Evolutionary conservation across 306 rosid genomes (phyloP).

Genomic region (Quercus variabilis): DNA sequence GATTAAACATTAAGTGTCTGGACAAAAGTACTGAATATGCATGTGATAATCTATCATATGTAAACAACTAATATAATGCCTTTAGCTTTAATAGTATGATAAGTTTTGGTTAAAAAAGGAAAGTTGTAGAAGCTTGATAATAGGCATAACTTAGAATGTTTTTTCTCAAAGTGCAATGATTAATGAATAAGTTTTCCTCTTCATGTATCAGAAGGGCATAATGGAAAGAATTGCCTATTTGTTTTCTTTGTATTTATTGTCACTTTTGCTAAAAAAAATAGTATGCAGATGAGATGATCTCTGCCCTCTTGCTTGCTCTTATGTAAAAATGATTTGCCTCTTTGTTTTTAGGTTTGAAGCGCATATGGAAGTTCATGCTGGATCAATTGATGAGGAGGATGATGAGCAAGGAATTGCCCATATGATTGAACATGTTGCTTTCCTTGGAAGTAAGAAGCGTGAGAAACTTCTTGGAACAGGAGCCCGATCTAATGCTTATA

Average conservation of each 20-base stretch:
- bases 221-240: background rate
- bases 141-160: background rate
- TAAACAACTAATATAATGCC: background rate
- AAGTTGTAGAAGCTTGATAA: too few species aligned
- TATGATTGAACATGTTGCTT: conserved; percentile 99
- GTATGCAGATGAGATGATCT: background rate
- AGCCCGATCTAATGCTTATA: conserved; percentile 97
- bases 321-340: background rate
- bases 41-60: background rate
- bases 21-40: background rate
- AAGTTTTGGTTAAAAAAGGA: background rate
- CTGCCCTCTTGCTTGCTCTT: conserved; percentile 4
- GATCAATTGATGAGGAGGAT: conserved; percentile 94
- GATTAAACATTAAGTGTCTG: background rate
- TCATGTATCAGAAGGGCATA: background rate
- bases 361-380: conserved; percentile 96
- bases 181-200: background rate
- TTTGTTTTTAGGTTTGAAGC: conserved; percentile 87
- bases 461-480: conserved; percentile 98
- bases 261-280: background rate
- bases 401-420: conserved; percentile 99
- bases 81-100: background rate
- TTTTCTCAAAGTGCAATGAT: background rate
- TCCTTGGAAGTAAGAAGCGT: conserved; percentile 98
- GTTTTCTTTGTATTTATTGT: background rate